Evolutionary conservation across 441 rosid genomes (phyloP).

Genomic region (Viola pubescens): DNA sequence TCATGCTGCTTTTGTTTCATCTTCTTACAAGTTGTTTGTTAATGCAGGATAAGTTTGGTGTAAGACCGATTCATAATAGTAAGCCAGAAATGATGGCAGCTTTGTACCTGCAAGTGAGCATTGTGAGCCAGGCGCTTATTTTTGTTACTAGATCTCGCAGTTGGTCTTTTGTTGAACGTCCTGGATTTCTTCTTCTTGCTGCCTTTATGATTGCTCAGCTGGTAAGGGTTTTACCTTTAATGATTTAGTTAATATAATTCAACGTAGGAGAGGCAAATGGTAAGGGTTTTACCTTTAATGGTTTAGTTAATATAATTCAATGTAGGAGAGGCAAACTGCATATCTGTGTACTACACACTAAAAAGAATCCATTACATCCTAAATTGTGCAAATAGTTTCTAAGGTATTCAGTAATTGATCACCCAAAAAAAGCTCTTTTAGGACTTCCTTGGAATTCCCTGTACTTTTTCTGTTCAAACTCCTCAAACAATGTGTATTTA

Average conservation of each 20-base stretch:
- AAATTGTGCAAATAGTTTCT: too few species aligned
- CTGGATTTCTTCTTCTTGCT: slow-evolving; percentile 50
- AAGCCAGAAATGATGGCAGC: slow-evolving; percentile 68
- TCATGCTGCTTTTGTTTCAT: slow-evolving; percentile 2
- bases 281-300: slow-evolving; percentile 22
- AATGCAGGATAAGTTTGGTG: slow-evolving; percentile 54
- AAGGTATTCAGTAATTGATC: too few species aligned
- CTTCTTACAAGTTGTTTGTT: slow-evolving; percentile 4
- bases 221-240: slow-evolving; percentile 31
- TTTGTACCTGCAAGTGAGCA: slow-evolving; percentile 82
- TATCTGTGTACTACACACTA: background rate
- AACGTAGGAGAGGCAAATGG: slow-evolving; percentile 36
- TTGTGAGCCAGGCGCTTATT: slow-evolving; percentile 80
- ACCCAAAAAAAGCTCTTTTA: too few species aligned
- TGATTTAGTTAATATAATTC: too few species aligned
- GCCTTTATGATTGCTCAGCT: slow-evolving; percentile 73
- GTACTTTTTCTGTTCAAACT: too few species aligned
- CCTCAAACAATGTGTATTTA: too few species aligned
- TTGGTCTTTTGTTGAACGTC: slow-evolving; percentile 78
- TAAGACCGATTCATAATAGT: slow-evolving; percentile 32
- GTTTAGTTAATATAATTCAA: too few species aligned
- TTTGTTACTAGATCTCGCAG: slow-evolving; percentile 87
- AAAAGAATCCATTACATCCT: too few species aligned
- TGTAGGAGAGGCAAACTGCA: slow-evolving; percentile 21
- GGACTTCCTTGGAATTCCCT: too few species aligned